phyloP scores from a whole-genome alignment of 2,329 filamentous ascomycete genomes.

The Fusarium guadeloupense region DNA sequence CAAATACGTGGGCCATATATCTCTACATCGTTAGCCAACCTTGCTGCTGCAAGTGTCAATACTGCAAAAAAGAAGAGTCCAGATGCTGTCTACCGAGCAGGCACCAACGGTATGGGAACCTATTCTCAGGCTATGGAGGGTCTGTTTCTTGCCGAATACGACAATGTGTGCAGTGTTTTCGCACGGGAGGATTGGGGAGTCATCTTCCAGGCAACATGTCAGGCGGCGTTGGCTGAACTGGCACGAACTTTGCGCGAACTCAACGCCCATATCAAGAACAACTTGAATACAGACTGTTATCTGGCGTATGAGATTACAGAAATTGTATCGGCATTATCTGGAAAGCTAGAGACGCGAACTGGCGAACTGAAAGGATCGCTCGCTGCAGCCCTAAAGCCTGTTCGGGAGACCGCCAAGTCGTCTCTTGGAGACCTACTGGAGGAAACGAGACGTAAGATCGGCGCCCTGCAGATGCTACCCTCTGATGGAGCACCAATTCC shows the following conservation, averaged over 20 bases:
- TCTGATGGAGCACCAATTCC: slow-evolving; percentile 81
- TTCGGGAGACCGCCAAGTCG: slow-evolving; percentile 89
- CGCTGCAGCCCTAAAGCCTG: slow-evolving; percentile 84
- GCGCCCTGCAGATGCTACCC: slow-evolving; percentile 73
- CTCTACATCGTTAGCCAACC: slow-evolving; percentile 81
- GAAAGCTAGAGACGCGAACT: slow-evolving; percentile 81
- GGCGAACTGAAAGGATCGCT: slow-evolving; percentile 86
- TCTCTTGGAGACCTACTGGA: slow-evolving; percentile 86
- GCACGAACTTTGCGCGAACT: slow-evolving; percentile 87
- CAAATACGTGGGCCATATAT: slow-evolving; percentile 89
- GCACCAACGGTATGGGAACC: slow-evolving; percentile 89
- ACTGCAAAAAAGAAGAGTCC: slow-evolving; percentile 82
- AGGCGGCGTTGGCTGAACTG: slow-evolving; percentile 81
- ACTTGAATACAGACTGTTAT: slow-evolving; percentile 91
- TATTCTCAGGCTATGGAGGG: slow-evolving; percentile 90
- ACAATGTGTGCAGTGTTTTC: slow-evolving; percentile 90
- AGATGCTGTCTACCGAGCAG: slow-evolving; percentile 85
- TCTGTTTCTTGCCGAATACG: slow-evolving; percentile 87
- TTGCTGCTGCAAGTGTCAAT: slow-evolving; percentile 86
- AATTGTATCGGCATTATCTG: slow-evolving; percentile 82
- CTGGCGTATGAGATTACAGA: slow-evolving; percentile 95
- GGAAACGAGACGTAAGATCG: slow-evolving; percentile 78
- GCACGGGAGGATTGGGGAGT: slow-evolving; percentile 83
- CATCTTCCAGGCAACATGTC: slow-evolving; percentile 82
- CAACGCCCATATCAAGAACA: slow-evolving; percentile 86